These are phyloP conservation scores for Starmerella scarabaei DNA, from an alignment of 805 yeast genomes.

Conservation along the genomic window DNA sequence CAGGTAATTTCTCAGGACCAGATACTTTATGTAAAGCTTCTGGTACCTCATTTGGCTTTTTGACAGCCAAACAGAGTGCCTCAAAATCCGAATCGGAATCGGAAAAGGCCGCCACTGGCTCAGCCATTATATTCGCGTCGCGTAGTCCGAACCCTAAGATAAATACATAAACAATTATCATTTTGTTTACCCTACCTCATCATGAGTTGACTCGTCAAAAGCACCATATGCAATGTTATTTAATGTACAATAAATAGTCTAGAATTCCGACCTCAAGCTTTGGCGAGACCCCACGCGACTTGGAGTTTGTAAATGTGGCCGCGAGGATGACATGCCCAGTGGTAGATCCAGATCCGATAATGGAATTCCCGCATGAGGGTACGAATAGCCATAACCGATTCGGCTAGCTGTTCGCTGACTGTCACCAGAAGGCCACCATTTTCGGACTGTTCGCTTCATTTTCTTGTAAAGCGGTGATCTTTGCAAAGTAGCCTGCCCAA, in stretches of 20 bases:
- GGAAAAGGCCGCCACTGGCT: neutral
- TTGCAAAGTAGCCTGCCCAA: neutral
- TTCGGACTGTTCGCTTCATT: neutral
- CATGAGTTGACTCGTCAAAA: no score
- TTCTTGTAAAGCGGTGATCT: neutral
- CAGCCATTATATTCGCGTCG: no score
- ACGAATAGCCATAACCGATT: conserved; percentile 17
- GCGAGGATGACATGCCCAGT: conserved; percentile 6
- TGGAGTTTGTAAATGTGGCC: conserved; percentile 12
- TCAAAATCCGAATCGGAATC: neutral
- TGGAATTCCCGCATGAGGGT: conserved; percentile 17
- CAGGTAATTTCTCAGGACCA: no score
- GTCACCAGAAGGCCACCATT: conserved; percentile 1
- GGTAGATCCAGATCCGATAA: conserved; percentile 6
- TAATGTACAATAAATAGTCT: neutral
- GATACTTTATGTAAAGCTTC: no score
- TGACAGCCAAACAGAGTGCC: neutral
- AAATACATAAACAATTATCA: no score
- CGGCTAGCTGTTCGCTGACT: conserved; percentile 7
- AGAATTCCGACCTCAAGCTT: conserved; percentile 7
- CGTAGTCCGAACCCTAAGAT: no score
- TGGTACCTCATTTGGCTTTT: no score
- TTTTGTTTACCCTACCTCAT: no score
- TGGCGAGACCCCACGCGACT: conserved; percentile 20
- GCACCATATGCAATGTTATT: no score